Evolutionary conservation across 441 rosid species (phyloP), one percentile per base, ranked within the genome.

Genomic region (Gossypium lobatum): DNA sequence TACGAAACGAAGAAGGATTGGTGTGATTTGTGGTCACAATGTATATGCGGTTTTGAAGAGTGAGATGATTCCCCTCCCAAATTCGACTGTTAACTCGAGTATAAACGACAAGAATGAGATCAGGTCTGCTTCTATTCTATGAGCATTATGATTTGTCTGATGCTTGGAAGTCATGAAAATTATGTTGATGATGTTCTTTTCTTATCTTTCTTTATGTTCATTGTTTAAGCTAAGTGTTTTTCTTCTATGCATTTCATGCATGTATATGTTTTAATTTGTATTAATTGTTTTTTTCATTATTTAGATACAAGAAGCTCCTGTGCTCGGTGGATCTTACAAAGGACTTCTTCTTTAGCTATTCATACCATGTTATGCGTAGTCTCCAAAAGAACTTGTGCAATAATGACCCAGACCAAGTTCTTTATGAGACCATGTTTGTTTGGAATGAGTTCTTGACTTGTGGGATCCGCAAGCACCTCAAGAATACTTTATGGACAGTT

Each of bases 261-360:
- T 70, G 50, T 53, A 17, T 14, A 17, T 71, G 59, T 64, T 48
- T 70, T 75, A 25, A 67, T 34, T 37, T 46, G 31, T 39, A 3
- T 83, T 78, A 39, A 64, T 53, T 46, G 20, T 76, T 71, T 58
- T 46, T 71, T 52, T 62, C 9, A 34, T 75, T 64, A 31, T 34
- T 37, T 84, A 96, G 99, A 89, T 96, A 94, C 95, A 96, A 91
- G 93, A 94, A 88, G 89, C 99, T 96, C 75, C 85, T 93, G 39
- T 79, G 90, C 84, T 74, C 83, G 31, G 95, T 96, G 87, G 98
- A 96, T 84, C 95, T 96, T 69, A 92, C 98, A 1, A 94, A 92
- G 84, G 98, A 96, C 93, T 96, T 96, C 93, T 91, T 84, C 81
- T 94, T 89, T 85, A 96, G 99, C 84, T 96, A 96, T 84, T 91